Evolutionary conservation across 2,329 filamentous ascomycete species (phyloP).

Genomic region (Colletotrichum orbiculare): DNA sequence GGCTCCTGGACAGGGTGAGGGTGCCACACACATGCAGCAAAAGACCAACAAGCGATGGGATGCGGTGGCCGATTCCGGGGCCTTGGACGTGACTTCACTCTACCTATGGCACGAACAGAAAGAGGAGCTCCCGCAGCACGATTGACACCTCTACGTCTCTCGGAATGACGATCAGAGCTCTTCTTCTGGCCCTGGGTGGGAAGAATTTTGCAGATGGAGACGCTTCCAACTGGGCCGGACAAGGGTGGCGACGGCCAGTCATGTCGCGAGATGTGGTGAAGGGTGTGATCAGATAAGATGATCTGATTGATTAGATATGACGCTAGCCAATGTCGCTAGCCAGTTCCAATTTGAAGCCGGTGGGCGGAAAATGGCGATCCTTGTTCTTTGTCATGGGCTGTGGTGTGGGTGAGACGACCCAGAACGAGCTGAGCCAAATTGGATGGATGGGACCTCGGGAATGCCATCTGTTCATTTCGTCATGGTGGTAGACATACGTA

Average conservation of each 20-base stretch:
- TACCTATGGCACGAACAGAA: too few relatives aligned
- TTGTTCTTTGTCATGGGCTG: too few relatives aligned
- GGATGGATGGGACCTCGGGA: too few relatives aligned
- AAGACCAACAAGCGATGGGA: not conserved
- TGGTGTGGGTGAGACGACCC: too few relatives aligned
- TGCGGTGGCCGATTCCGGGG: constrained; percentile 28
- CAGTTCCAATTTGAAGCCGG: constrained; percentile 16
- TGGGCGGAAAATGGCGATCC: too few relatives aligned
- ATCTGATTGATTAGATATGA: constrained; percentile 37
- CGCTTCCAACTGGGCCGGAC: constrained; percentile 1
- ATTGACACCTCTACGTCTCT: too few relatives aligned
- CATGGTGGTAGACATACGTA: too few relatives aligned
- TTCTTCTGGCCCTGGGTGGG: constrained; percentile 8
- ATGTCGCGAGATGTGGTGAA: constrained; percentile 18
- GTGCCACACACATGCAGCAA: constrained; percentile 1
- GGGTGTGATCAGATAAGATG: constrained; percentile 36
- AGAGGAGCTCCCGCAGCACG: too few relatives aligned
- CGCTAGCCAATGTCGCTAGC: constrained; percentile 30
- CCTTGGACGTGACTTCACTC: constrained; percentile 5
- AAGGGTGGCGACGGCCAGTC: constrained; percentile 26
- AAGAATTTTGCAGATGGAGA: constrained; percentile 30
- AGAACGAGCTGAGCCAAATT: too few relatives aligned
- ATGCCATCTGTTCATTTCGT: too few relatives aligned
- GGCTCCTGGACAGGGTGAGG: not conserved
- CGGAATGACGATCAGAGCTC: constrained; percentile 13